phyloP scores from a whole-genome alignment of 2,329 filamentous ascomycete genomes.

The Neofusicoccum parvum region DNA sequence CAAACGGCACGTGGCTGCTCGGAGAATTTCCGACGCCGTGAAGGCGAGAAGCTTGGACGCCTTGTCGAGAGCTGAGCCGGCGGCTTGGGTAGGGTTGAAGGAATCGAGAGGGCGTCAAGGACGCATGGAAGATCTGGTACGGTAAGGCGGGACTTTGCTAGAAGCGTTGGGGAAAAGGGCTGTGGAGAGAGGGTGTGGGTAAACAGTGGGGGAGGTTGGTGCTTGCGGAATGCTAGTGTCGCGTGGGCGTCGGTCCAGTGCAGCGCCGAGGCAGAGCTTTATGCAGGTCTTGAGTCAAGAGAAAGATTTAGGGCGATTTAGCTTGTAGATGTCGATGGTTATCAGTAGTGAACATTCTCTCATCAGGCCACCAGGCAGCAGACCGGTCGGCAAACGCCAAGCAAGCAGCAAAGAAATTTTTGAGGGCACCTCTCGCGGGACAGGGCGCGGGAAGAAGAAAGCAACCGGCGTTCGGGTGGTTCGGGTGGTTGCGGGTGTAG shows the following conservation, averaged over 20 bases:
- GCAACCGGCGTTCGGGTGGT: background rate
- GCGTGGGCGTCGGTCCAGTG: background rate
- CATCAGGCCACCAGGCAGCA: background rate
- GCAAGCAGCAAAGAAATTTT: background rate
- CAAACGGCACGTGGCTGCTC: too few relatives aligned
- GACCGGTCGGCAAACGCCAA: background rate
- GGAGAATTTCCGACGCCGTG: too few relatives aligned
- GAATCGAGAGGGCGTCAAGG: too few relatives aligned
- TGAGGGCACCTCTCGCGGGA: background rate
- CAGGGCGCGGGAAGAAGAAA: background rate
- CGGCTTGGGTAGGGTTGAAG: too few relatives aligned
- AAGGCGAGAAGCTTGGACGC: too few relatives aligned
- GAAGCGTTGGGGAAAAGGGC: background rate
- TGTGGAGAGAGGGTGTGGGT: background rate
- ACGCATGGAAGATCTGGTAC: too few relatives aligned
- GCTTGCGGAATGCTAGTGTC: background rate
- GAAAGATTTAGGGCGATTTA: background rate
- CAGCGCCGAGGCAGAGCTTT: background rate
- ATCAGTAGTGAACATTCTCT: background rate
- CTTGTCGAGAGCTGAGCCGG: too few relatives aligned
- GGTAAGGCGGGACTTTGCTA: background rate
- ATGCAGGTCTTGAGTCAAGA: background rate
- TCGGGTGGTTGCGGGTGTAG: background rate
- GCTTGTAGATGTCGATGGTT: background rate
- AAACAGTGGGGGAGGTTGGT: background rate